Conservation (phyloP, 2,329 filamentous ascomycete genomes). For the Fusarium sp. region DNA sequence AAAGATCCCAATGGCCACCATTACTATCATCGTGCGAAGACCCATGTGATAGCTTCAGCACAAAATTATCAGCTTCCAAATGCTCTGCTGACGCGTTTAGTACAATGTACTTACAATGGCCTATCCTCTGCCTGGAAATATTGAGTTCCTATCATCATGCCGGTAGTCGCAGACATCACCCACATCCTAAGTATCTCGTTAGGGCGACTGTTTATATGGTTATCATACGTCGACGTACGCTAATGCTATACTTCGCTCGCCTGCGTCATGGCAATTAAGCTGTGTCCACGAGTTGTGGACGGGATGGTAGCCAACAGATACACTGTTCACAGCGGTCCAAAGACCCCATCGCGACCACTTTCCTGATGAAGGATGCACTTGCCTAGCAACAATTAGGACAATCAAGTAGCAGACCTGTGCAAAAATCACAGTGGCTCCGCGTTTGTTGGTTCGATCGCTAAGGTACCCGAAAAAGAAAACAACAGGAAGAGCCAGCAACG, state of each 20-base stretch:
- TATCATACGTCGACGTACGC: constrained; percentile 50
- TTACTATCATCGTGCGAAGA: constrained; percentile 58
- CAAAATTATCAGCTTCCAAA: background rate
- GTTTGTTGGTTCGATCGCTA: constrained; percentile 56
- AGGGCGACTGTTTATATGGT: background rate
- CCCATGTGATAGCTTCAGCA: constrained; percentile 56
- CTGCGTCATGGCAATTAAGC: constrained; percentile 59
- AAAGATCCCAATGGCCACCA: constrained; percentile 56
- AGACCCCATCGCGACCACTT: constrained; percentile 63
- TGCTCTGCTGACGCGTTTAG: background rate
- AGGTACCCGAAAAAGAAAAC: constrained; percentile 61
- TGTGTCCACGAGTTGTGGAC: constrained; percentile 66
- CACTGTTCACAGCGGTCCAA: constrained; percentile 63
- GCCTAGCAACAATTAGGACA: constrained; percentile 2
- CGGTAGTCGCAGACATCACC: constrained; percentile 64
- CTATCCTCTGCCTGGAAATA: constrained; percentile 59
- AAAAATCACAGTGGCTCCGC: constrained; percentile 13
- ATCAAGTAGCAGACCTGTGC: constrained; percentile 13
- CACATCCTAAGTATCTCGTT: constrained; percentile 47
- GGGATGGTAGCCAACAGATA: constrained; percentile 66
- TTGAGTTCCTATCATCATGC: constrained; percentile 64
- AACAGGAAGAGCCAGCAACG: constrained; percentile 57
- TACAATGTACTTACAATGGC: constrained; percentile 49
- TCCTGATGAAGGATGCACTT: constrained; percentile 51
- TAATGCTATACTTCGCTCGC: constrained; percentile 53